Evolutionary conservation across 768 basidiomycete genomes (phyloP), one percentile per base, ranked within the genome.

Genomic region (Agrocybe chaxingu): DNA sequence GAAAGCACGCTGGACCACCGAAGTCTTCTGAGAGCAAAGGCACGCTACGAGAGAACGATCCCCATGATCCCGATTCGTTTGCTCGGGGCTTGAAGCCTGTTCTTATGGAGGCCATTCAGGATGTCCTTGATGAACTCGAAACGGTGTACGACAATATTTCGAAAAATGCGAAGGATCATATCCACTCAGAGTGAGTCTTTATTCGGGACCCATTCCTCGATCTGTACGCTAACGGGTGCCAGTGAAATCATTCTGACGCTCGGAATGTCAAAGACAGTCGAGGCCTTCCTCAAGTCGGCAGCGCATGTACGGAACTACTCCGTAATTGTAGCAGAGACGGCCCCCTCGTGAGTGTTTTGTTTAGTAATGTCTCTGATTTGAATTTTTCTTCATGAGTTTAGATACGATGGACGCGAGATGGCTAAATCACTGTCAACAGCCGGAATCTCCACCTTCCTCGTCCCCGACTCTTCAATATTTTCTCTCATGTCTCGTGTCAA

Each of bases 401-500:
- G 91, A 51, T 92, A 90, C 62, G 82, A 83, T 34, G 96, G 96
- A 9, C 89, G 85, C 54, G 80, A 82, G 53, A 88, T 95, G 82
- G 92, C 95, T 1, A 73, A 81, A 58, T 80, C 87, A 2, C 76
- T 98, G 18, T 90, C 94, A 3, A 71, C 82, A 3, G 79, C 84
- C 11, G 85, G 85, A 42, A 93, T 98, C 55, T 92, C 92, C 5
- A 96, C 94, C n/a, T 89, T 98, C 65, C 87, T 99, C 42, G 87
- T 98, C 45, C 96, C 97, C 37, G 96, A 98, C 68, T 94, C 92
- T 7, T 94, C 93, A 19, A 86, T 98, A 65, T 96, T 89, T 64
- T 92, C 94, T 8, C 79, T 99, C 55, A 92, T 98, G 85, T 96
- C 97, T 4, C 85, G 96, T 52, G 89, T 96, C 53, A 96, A 94